These are phyloP conservation scores for Piloderma croceum DNA, from an alignment of 768 basidiomycete genomes.

Conservation along the genomic window DNA sequence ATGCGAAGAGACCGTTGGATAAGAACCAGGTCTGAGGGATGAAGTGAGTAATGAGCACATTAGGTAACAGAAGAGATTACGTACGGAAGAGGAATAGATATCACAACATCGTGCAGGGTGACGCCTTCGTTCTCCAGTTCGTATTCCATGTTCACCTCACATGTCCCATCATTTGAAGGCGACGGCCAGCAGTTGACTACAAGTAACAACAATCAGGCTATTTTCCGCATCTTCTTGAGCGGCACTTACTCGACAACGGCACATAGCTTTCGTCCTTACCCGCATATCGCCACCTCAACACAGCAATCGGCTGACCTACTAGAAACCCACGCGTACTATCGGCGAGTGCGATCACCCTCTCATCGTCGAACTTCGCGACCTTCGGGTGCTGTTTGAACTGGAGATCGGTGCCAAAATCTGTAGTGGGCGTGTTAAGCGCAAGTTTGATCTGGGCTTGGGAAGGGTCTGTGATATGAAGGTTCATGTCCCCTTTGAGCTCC, in stretches of 20 bases:
- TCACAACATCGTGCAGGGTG: constrained; percentile 76
- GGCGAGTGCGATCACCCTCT: constrained; percentile 73
- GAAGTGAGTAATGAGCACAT: neutral
- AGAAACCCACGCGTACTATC: constrained; percentile 82
- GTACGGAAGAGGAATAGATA: constrained; percentile 91
- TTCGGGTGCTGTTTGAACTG: constrained; percentile 98
- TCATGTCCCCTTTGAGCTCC: constrained; percentile 94
- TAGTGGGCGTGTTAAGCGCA: constrained; percentile 49
- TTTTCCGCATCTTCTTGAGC: neutral
- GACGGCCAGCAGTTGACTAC: constrained; percentile 97
- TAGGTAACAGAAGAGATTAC: constrained; percentile 24
- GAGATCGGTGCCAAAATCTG: constrained; percentile 60
- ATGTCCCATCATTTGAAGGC: constrained; percentile 84
- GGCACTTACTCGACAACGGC: constrained; percentile 77
- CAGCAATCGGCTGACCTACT: constrained; percentile 77
- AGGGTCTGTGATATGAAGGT: constrained; percentile 77
- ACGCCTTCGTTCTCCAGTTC: constrained; percentile 86
- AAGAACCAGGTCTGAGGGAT: constrained; percentile 59
- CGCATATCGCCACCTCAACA: constrained; percentile 88
- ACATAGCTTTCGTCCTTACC: constrained; percentile 90
- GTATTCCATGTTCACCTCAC: constrained; percentile 94
- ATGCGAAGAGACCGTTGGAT: constrained; percentile 76
- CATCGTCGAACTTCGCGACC: constrained; percentile 78
- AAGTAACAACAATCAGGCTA: constrained; percentile 3
- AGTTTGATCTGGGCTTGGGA: constrained; percentile 68